Percentiles rank a stretch among this genome's conserved stretches.
Conservation (phyloP, 345 rosid genomes). For the Raphanus raphanistrum region DNA sequence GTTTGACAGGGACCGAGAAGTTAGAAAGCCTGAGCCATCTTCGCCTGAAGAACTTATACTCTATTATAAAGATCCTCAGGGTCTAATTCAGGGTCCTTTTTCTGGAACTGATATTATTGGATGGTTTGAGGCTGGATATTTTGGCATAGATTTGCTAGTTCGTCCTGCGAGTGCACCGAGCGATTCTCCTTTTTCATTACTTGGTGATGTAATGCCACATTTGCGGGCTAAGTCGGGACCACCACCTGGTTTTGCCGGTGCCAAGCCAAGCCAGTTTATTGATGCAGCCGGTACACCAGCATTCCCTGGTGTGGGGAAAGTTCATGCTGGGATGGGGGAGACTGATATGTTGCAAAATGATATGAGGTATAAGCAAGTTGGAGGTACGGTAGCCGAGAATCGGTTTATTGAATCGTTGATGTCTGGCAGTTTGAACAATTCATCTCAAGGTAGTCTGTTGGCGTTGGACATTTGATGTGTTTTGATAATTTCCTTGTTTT, state of each 20-base stretch:
- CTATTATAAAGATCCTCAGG: constrained; percentile 91
- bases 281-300: constrained; percentile 54
- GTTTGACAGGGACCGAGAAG: constrained; percentile 76
- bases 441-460: constrained; percentile 62
- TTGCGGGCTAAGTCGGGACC: constrained; percentile 93
- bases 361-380: constrained; percentile 52
- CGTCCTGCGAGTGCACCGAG: constrained; percentile 63
- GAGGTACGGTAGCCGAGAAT: constrained; percentile 81
- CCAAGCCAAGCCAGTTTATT: constrained; percentile 60
- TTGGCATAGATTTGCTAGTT: constrained; percentile 90
- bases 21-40: constrained; percentile 52
- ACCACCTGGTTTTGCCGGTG: constrained; percentile 88
- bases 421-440: constrained; percentile 55
- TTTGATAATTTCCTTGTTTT: background rate
- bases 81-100: constrained; percentile 91
- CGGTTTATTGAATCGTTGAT: constrained; percentile 91
- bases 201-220: constrained; percentile 98
- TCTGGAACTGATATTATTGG: constrained; percentile 88
- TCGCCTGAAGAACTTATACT: constrained; percentile 78
- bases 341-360: constrained; percentile 59
- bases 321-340: constrained; percentile 47
- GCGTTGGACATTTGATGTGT: constrained; percentile 9
- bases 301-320: constrained; percentile 50
- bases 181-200: constrained; percentile 69
- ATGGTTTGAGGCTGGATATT: constrained; percentile 97